These are phyloP conservation scores for Fusarium fracticaudum DNA, from an alignment of 2,329 filamentous ascomycete genomes.

Conservation along the genomic window DNA sequence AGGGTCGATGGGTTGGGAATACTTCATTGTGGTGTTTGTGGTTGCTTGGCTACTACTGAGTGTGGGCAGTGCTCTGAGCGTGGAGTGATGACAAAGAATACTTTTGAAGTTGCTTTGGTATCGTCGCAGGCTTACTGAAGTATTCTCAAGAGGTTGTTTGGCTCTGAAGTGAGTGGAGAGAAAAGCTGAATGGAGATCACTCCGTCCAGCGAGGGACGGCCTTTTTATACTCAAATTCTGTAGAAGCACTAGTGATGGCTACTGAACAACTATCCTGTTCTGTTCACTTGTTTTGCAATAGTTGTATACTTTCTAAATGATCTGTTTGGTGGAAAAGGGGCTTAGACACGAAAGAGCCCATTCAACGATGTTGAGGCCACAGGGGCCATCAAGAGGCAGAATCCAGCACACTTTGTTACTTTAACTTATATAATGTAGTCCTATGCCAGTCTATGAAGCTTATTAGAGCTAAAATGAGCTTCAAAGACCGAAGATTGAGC, in stretches of 20 bases:
- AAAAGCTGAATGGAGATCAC: neutral
- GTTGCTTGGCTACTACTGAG: neutral
- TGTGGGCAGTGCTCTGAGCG: too few relatives aligned
- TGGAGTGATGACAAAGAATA: neutral
- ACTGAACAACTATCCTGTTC: neutral
- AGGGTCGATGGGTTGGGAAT: neutral
- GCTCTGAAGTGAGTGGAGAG: neutral
- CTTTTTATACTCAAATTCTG: neutral
- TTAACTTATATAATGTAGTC: neutral
- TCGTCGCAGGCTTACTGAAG: neutral
- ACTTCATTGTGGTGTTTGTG: neutral
- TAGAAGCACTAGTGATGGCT: neutral
- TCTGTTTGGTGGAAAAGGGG: neutral
- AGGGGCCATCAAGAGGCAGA: too few relatives aligned
- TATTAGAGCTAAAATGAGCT: neutral
- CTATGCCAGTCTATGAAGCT: fast-evolving
- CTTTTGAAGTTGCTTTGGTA: neutral
- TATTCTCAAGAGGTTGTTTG: neutral
- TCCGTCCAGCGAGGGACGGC: too few relatives aligned
- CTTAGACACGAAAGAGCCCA: neutral
- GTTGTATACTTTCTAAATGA: neutral
- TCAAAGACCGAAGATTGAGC: too few relatives aligned
- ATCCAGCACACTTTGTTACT: too few relatives aligned
- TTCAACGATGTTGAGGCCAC: neutral
- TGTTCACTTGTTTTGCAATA: neutral